Conservation (phyloP, 345 rosid species). For the Diplotaxis tenuifolia region DNA sequence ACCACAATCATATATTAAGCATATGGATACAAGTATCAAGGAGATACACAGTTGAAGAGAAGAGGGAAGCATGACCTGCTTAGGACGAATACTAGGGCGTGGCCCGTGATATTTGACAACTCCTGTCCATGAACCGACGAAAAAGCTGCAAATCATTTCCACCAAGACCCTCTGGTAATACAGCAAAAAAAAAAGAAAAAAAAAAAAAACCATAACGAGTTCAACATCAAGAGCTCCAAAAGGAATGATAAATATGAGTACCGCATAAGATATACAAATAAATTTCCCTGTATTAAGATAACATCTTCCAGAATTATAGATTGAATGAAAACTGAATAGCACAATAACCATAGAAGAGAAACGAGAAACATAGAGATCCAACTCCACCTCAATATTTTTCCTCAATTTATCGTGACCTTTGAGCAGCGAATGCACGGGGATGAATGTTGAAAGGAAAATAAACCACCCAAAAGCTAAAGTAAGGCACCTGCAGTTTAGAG, state of each 20-base stretch:
- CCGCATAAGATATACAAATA: background rate
- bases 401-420: conserved; percentile 80
- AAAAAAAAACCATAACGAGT: background rate
- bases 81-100: conserved; percentile 90
- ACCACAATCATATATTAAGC: conserved; percentile 23
- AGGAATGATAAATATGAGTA: background rate
- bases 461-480: conserved; percentile 87
- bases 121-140: conserved; percentile 99
- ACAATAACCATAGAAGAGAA: background rate
- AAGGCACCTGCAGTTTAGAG: conserved; percentile 72
- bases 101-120: conserved; percentile 98
- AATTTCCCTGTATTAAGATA: background rate
- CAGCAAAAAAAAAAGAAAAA: conserved; percentile 19
- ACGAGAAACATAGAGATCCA: background rate
- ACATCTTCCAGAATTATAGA: background rate
- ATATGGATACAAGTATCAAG: conserved; percentile 5
- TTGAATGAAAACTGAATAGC: background rate
- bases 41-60: background rate
- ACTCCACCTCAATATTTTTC: conserved; percentile 82
- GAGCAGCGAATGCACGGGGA: conserved; percentile 70
- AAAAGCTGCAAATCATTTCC: conserved; percentile 98
- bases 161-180: conserved; percentile 79
- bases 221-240: conserved; percentile 2
- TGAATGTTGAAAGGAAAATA: conserved; percentile 73
- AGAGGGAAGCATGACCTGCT: conserved; percentile 57